Evolutionary conservation across 225 moss, liverwort and hornwort genomes (phyloP), one percentile per base, ranked within the genome.

Genomic region (Thuidium tamariscinum): DNA sequence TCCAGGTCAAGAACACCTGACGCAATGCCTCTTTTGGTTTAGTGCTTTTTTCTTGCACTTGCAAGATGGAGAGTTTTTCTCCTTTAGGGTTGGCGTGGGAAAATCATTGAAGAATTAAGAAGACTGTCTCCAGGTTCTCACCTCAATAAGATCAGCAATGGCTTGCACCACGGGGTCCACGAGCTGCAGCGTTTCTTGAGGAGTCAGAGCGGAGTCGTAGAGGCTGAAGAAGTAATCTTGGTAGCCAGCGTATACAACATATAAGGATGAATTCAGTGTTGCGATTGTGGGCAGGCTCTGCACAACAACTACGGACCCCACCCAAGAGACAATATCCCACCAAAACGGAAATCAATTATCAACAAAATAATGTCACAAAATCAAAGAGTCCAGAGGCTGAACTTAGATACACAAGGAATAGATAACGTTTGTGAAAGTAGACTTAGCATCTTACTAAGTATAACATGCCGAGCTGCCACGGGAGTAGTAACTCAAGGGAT

Each of bases 161-260:
- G 88, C 88, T 77, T 65, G 78, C 8, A 90, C 89, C 39, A 92
- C 90, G 18, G 80, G 57, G 10, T 66, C 27, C 54, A 89, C 85
- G 51, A 83, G 85, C 61, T 61, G 71, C 41, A 90, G 34, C 46
- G 89, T 77, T 48, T 89, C 82, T 62, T 52, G 23, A 20, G 89
- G 88, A 9, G 79, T 87, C n/a, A 85, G 30, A 14, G 51, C 61
- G 19, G 63, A 73, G 72, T 90, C 84, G 74, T 88, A 90, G 61
- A 92, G 90, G 42, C 88, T 86, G 84, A 85, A 90, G 61, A 90
- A 87, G 67, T 90, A 92, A 69, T 90, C 90, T 72, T 92, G 89
- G 83, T 88, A 90, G 32, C 92, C 90, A 18, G 90, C 88, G n/a
- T 89, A 89, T 8, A 86, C 88, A 46, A 92, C 59, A 64, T 88